These are phyloP conservation scores for Trametes polyzona DNA, from an alignment of 1,284 basidiomycete genomes.

Conservation along the genomic window DNA sequence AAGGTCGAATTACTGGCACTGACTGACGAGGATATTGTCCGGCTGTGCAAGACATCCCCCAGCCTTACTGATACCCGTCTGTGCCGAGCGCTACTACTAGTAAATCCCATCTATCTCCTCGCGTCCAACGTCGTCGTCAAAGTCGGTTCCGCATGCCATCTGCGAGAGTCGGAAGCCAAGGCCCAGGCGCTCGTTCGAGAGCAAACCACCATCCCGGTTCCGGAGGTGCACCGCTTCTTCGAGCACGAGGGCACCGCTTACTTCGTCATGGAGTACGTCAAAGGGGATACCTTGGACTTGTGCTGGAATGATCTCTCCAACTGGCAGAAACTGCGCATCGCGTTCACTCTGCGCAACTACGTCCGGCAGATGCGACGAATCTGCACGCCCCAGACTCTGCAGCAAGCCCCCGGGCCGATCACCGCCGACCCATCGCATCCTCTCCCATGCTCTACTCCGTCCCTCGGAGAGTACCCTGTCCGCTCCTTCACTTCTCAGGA, in stretches of 20 bases:
- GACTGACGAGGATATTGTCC: background rate
- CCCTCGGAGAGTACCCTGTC: slow-evolving; percentile 1
- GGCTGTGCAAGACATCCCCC: slow-evolving; percentile 1
- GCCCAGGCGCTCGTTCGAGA: background rate
- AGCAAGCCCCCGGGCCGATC: slow-evolving; percentile 13
- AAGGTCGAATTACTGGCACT: background rate
- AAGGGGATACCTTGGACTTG: slow-evolving; percentile 28
- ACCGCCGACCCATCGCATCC: slow-evolving; percentile 7
- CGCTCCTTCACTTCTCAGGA: slow-evolving; percentile 16
- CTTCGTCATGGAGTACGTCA: slow-evolving; percentile 33
- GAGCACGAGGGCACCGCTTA: background rate
- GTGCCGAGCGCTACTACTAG: background rate
- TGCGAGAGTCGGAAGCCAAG: background rate
- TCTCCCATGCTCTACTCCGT: background rate
- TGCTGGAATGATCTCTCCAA: slow-evolving; percentile 30
- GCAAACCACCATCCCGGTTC: slow-evolving; percentile 9
- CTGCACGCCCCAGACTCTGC: background rate
- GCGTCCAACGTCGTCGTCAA: slow-evolving; percentile 11
- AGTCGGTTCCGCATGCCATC: background rate
- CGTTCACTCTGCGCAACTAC: slow-evolving; percentile 36
- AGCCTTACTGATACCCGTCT: slow-evolving; percentile 1
- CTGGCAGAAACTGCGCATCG: slow-evolving; percentile 30
- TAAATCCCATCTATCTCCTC: slow-evolving; percentile 7
- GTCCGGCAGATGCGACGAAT: slow-evolving; percentile 30
- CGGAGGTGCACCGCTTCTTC: slow-evolving; percentile 4